Evolutionary conservation across 129 eudicot genomes (phyloP), one percentile per base, ranked within the genome.

Genomic region (Heracleum sosnowskyi): DNA sequence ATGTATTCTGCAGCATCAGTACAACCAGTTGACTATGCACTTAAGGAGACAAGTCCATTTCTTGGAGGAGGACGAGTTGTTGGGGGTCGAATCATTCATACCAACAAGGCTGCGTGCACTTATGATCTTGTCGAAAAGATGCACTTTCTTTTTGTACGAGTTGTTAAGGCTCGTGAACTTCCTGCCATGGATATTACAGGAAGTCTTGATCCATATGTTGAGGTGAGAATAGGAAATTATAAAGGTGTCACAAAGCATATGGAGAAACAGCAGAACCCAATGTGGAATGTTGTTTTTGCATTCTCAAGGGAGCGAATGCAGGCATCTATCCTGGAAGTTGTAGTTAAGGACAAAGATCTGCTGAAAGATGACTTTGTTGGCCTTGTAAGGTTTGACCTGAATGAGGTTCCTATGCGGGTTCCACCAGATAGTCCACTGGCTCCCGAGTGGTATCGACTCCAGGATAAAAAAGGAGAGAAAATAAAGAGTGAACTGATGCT

Each of bases 351-450:
- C 76, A 94, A 94, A 69, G 97, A 94, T 87, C 83, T 94, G 55
- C 77, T 94, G n/a, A 94, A 91, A 84, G 98, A 94, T 74, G 97
- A 91, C 77, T 94, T 82, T 75, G 97, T 94, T 31, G 98, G 98
- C 76, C 69, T 94, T 0, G 89, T 88, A 1, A 88, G 97, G 87
- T 94, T 94, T 76, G 98, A 94, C 66, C 87, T 94, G 17, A 89
- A 90, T 17, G 98, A 94, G 88, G 91, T 94, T 9, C 97, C 98
- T 9, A 84, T 89, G 86, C 87, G 97, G 66, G 97, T 94, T 78
- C 98, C 98, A 28, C 98, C 98, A 1, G 98, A 94, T 82, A 94
- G 98, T 77, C 98, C 98, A 5, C 75, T 94, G 82, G 98, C 98
- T 72, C 98, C 98, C 1, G 92, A 94, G 77, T 93, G 98, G 97